Evolutionary conservation across 495 filamentous ascomycete genomes (phyloP).

Genomic region (Hyphodiscus hymeniophilus): DNA sequence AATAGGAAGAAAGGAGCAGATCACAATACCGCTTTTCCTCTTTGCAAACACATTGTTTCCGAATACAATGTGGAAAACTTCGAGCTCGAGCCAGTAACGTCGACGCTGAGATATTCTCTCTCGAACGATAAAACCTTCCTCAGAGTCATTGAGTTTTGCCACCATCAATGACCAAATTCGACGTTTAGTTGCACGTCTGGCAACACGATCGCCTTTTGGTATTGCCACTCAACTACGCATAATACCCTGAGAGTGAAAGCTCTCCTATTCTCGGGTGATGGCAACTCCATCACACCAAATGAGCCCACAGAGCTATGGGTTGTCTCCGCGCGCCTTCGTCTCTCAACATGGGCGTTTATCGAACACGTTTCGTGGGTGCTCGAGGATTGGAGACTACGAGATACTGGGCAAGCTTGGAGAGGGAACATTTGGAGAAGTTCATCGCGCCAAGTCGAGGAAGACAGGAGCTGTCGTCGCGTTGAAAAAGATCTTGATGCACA

Average conservation of each 20-base stretch:
- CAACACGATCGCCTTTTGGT: neutral
- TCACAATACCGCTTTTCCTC: neutral
- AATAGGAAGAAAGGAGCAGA: too few relatives aligned
- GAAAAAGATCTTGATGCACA: slow-evolving; percentile 92
- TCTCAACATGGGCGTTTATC: slow-evolving; percentile 9
- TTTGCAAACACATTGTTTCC: neutral
- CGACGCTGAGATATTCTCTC: slow-evolving; percentile 2
- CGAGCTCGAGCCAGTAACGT: neutral
- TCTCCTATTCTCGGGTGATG: slow-evolving; percentile 7
- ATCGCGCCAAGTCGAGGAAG: slow-evolving; percentile 73
- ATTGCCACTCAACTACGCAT: neutral
- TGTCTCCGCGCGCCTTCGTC: slow-evolving; percentile 16
- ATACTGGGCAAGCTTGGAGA: slow-evolving; percentile 89
- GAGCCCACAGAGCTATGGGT: slow-evolving; percentile 14
- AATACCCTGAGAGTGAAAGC: neutral
- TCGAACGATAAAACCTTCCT: neutral
- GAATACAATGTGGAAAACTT: slow-evolving; percentile 11
- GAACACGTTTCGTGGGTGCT: slow-evolving; percentile 69
- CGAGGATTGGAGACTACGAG: slow-evolving; percentile 80
- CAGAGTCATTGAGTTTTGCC: neutral
- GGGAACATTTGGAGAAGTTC: slow-evolving; percentile 95
- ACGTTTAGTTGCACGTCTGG: neutral
- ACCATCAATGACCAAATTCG: neutral
- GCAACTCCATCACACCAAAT: slow-evolving; percentile 14
- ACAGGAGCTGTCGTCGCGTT: slow-evolving; percentile 69